Evolutionary conservation across 805 yeast genomes (phyloP).

Genomic region (Candida boleticola): DNA sequence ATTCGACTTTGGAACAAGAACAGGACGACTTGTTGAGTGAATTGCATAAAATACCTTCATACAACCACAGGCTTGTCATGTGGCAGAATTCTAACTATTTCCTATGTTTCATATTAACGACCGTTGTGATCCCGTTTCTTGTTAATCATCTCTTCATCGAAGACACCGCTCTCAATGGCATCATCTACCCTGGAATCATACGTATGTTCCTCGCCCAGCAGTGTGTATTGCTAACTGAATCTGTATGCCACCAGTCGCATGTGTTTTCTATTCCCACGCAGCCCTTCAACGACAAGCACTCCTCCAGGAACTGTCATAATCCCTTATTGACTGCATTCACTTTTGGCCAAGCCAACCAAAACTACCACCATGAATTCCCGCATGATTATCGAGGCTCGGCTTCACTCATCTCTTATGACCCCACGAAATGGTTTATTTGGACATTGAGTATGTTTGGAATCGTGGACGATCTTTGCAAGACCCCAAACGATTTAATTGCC

Average conservation of each 20-base stretch:
- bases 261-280: conserved; percentile 66
- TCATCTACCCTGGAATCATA: conserved; percentile 71
- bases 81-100: conserved; percentile 36
- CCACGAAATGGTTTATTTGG: conserved; percentile 76
- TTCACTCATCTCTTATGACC: conserved; percentile 76
- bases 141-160: conserved; percentile 23
- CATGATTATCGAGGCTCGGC: conserved; percentile 80
- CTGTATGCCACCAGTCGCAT: conserved; percentile 69
- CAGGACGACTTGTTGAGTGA: conserved; percentile 9
- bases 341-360: conserved; percentile 89
- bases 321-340: conserved; percentile 63
- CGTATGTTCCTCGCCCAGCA: conserved; percentile 77
- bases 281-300: conserved; percentile 53
- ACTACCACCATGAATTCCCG: conserved; percentile 95
- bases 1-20: conserved; percentile 27
- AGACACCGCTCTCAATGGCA: conserved; percentile 34
- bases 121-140: conserved; percentile 28
- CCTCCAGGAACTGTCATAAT: conserved; percentile 64
- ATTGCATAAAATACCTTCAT: conserved; percentile 6
- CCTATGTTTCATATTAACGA: conserved; percentile 26
- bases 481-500: conserved; percentile 68
- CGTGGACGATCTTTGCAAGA: conserved; percentile 59
- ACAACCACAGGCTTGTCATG: conserved; percentile 20
- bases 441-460: conserved; percentile 51
- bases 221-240: conserved; percentile 71